Evolutionary conservation across 306 rosid species (phyloP).

Genomic region (apple (Malus domestica)): ASM211411v1 NC_041800.1:18529233-18529732

Average conservation of each 20-base stretch:
- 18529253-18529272: not conserved
- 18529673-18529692: not conserved
- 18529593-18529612: not conserved
- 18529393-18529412: no score
- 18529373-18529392: not conserved
- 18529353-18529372: no score
- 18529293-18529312: no score
- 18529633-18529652: no score
- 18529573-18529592: not conserved
- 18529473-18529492: no score
- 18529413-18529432: not conserved
- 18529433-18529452: not conserved
- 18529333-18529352: no score
- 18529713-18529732: not conserved
- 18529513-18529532: not conserved
- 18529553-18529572: not conserved
- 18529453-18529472: no score
- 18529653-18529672: not conserved
- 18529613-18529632: not conserved
- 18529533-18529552: not conserved
- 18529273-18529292: not conserved
- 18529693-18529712: not conserved
- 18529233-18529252: no score
- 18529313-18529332: no score
- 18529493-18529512: not conserved